Evolutionary conservation across 2,329 filamentous ascomycete genomes (phyloP).

Genomic region (Monosporascus sp.): DNA sequence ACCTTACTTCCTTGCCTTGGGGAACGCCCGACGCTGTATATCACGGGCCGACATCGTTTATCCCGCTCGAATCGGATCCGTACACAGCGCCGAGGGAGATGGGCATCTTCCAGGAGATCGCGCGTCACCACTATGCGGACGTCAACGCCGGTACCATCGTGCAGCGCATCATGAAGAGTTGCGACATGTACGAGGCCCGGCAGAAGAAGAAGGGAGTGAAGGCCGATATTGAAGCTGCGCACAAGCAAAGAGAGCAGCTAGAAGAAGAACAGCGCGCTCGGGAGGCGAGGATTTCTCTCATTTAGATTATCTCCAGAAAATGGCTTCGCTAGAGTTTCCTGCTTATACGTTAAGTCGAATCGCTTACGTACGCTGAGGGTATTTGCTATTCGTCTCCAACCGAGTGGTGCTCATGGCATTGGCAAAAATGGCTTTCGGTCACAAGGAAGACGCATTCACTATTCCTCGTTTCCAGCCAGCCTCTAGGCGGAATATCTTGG

Average conservation of each 20-base stretch:
- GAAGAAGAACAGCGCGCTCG: conserved; percentile 52
- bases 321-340: too few relatives aligned
- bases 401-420: too few relatives aligned
- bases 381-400: too few relatives aligned
- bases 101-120: conserved; percentile 78
- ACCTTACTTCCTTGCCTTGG: conserved; percentile 69
- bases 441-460: too few relatives aligned
- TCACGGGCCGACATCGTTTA: conserved; percentile 92
- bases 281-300: conserved; percentile 34
- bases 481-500: too few relatives aligned
- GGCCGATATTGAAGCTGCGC: conserved; percentile 65
- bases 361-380: too few relatives aligned
- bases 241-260: conserved; percentile 55
- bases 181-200: conserved; percentile 83
- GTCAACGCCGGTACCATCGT: conserved; percentile 95
- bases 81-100: conserved; percentile 76
- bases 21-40: conserved; percentile 77
- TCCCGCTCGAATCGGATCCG: conserved; percentile 72
- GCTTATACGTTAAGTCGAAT: too few relatives aligned
- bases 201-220: conserved; percentile 90
- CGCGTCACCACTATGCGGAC: conserved; percentile 70
- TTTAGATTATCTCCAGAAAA: not conserved
- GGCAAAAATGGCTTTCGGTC: too few relatives aligned
- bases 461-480: too few relatives aligned
- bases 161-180: conserved; percentile 78